Evolutionary conservation across 2,329 filamentous ascomycete genomes (phyloP).

Genomic region (Alternaria gansuensis): DNA sequence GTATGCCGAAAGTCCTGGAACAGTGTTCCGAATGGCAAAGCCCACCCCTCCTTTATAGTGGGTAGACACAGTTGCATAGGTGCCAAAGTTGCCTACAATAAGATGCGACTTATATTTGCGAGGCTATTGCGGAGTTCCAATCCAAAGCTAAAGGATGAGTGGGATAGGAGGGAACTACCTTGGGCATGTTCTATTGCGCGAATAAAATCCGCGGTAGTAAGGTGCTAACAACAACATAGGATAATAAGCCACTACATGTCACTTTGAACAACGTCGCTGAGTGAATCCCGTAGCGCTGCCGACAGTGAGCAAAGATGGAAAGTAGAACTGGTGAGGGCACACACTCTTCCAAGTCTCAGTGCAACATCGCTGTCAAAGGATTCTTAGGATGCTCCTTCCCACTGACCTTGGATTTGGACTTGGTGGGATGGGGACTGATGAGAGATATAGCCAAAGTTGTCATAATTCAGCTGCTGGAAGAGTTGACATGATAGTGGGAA

Average conservation of each 20-base stretch:
- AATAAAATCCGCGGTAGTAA: not conserved
- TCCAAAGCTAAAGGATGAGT: constrained; percentile 22
- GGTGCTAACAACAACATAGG: not conserved
- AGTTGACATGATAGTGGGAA: not conserved
- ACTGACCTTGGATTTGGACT: not conserved
- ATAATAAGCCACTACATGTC: constrained; percentile 15
- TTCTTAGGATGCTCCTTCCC: too few relatives aligned
- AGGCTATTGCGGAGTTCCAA: constrained; percentile 55
- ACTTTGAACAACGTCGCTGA: constrained; percentile 2
- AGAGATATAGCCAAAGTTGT: not conserved
- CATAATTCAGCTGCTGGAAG: not conserved
- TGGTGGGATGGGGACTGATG: not conserved
- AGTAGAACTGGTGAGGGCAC: not conserved
- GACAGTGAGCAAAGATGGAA: not conserved
- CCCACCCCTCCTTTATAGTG: constrained; percentile 50
- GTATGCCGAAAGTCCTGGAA: constrained; percentile 61
- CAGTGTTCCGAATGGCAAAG: constrained; percentile 48
- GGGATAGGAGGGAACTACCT: constrained; percentile 29
- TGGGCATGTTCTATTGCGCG: constrained; percentile 25
- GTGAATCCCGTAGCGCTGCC: not conserved
- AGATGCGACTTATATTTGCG: constrained; percentile 52
- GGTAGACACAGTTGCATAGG: constrained; percentile 45
- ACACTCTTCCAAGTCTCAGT: not conserved
- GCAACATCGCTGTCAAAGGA: not conserved
- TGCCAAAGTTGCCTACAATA: constrained; percentile 40